These are phyloP conservation scores for Priceomyces melissophilus DNA, from an alignment of 805 yeast genomes.

Conservation along the genomic window DNA sequence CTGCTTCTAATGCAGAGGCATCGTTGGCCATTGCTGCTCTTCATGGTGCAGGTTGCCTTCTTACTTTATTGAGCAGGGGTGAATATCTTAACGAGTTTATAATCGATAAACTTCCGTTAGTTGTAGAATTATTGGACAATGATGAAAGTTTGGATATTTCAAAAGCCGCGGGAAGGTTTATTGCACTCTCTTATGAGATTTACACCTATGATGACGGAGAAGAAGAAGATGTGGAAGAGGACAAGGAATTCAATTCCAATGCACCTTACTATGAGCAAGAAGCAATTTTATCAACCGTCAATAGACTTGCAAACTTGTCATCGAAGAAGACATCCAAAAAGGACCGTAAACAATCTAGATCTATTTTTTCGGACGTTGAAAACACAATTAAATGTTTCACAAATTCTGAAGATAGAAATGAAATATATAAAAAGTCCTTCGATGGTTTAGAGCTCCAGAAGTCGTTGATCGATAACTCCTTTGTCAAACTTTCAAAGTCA, in stretches of 20 bases:
- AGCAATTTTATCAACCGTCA: conserved; percentile 38
- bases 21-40: conserved; percentile 40
- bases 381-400: conserved; percentile 43
- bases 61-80: conserved; percentile 43
- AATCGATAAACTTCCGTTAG: conserved; percentile 34
- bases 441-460: conserved; percentile 32
- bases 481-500: conserved; percentile 43
- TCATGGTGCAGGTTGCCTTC: conserved; percentile 44
- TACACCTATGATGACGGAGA: conserved; percentile 43
- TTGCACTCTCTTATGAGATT: conserved; percentile 56
- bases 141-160: conserved; percentile 43
- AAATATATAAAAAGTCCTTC: conserved; percentile 32
- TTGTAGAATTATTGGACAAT: conserved; percentile 41
- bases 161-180: conserved; percentile 52
- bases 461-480: conserved; percentile 29
- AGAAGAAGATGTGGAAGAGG: conserved; percentile 32
- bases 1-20: conserved; percentile 30
- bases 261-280: conserved; percentile 55
- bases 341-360: conserved; percentile 57
- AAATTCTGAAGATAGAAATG: conserved; percentile 30
- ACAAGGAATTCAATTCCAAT: conserved; percentile 42
- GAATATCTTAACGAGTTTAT: conserved; percentile 41
- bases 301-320: conserved; percentile 47
- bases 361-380: conserved; percentile 57
- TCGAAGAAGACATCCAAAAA: conserved; percentile 58